A percentile compares a stretch with the other conserved stretches of the same genome.
These are phyloP conservation scores for Chaetoscypha palmicola DNA, from an alignment of 2,329 filamentous ascomycete species.

Conservation along the genomic window DNA sequence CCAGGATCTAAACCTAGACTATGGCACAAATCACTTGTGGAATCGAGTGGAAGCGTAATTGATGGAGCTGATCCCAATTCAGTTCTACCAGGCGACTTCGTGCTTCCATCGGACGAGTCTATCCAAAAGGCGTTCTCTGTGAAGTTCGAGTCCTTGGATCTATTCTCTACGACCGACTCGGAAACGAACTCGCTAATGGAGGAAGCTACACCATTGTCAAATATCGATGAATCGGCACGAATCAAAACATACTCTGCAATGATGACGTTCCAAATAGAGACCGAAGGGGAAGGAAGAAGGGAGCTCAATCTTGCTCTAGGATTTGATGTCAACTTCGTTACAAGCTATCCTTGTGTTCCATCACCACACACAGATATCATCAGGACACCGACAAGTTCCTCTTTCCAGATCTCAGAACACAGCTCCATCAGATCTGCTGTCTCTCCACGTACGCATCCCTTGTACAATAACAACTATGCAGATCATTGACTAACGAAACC, in stretches of 20 bases:
- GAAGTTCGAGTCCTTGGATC: conserved; percentile 44
- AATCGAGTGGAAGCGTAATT: conserved; percentile 53
- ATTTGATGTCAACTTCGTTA: conserved; percentile 58
- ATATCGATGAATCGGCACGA: conserved; percentile 8
- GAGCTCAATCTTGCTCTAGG: conserved; percentile 35
- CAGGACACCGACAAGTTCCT: conserved; percentile 53
- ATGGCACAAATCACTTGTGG: conserved; percentile 53
- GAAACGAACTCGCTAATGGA: conserved; percentile 31
- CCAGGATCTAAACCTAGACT: conserved; percentile 49
- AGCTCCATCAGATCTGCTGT: conserved; percentile 1
- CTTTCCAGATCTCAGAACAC: conserved; percentile 45
- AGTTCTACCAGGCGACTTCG: conserved; percentile 55
- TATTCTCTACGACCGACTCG: conserved; percentile 40
- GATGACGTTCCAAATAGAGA: conserved; percentile 25
- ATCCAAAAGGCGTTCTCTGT: conserved; percentile 42
- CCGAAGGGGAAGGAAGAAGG: conserved; percentile 18
- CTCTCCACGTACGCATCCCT: conserved; percentile 7
- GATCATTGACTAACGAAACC: conserved; percentile 20
- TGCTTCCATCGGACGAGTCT: conserved; percentile 50
- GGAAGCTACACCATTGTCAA: conserved; percentile 14
- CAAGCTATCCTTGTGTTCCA: conserved; percentile 57
- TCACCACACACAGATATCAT: conserved; percentile 50
- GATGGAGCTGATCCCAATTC: conserved; percentile 49
- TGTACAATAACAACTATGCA: not conserved
- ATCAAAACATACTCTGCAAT: conserved; percentile 29